Percentiles rank a stretch among this genome's conserved stretches.
Conservation (phyloP, 129 eudicot species). For the Dittrichia graveolens region DNA sequence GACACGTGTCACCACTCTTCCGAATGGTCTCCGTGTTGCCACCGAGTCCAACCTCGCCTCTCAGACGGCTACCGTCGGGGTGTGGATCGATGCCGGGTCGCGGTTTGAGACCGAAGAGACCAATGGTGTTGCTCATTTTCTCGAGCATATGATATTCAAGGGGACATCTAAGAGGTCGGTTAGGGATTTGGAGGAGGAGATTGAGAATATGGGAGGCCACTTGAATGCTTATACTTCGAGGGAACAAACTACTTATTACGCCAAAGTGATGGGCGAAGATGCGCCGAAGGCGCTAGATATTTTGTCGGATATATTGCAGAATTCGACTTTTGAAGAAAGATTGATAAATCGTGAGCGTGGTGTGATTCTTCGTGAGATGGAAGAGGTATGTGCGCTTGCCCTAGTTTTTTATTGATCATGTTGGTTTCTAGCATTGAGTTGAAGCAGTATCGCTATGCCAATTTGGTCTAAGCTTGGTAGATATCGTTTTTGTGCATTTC, state of each 20-base stretch:
- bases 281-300: conserved; percentile 73
- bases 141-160: conserved; percentile 88
- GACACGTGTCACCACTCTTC: conserved; percentile 81
- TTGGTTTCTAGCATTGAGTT: neutral
- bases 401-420: neutral
- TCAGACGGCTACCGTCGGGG: conserved; percentile 82
- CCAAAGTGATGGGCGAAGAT: conserved; percentile 65
- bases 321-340: conserved; percentile 69
- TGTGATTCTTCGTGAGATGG: conserved; percentile 90
- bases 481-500: neutral
- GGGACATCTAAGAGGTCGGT: conserved; percentile 65
- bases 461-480: neutral
- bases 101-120: conserved; percentile 76
- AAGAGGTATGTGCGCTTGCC: conserved; percentile 56
- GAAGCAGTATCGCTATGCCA: neutral
- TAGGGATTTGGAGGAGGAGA: conserved; percentile 75
- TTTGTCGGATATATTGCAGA: conserved; percentile 82
- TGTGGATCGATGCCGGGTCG: conserved; percentile 88
- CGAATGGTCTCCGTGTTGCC: conserved; percentile 92
- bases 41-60: conserved; percentile 73
- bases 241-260: conserved; percentile 79
- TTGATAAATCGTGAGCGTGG: conserved; percentile 72
- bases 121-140: conserved; percentile 83
- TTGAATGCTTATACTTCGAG: conserved; percentile 87
- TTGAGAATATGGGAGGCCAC: conserved; percentile 99